These are phyloP conservation scores for Saccharata proteae DNA, from an alignment of 2,329 filamentous ascomycete genomes.

Conservation along the genomic window DNA sequence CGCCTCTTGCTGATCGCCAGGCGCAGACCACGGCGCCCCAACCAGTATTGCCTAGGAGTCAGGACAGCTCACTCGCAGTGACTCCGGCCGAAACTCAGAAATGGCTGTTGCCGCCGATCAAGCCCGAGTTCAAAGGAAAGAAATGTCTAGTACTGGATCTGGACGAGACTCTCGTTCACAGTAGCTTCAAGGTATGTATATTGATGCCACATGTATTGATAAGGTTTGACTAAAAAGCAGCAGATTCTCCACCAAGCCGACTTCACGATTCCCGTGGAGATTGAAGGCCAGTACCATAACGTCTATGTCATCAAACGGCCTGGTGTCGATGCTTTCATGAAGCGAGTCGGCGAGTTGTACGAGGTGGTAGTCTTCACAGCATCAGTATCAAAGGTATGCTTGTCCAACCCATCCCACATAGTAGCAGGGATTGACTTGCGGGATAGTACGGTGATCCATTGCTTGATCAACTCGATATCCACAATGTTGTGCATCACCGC, in stretches of 20 bases:
- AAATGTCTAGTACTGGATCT: conserved; percentile 94
- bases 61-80: conserved; percentile 21
- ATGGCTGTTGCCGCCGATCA: conserved; percentile 70
- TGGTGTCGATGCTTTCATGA: conserved; percentile 99
- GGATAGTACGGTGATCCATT: conserved; percentile 85
- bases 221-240: conserved; percentile 11
- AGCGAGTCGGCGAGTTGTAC: conserved; percentile 91
- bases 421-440: conserved; percentile 8
- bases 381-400: conserved; percentile 81
- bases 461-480: conserved; percentile 91
- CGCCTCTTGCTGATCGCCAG: conserved; percentile 36
- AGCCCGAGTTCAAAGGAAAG: conserved; percentile 67
- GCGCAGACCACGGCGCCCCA: conserved; percentile 27
- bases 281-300: conserved; percentile 97
- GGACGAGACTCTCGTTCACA: conserved; percentile 94
- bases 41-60: conserved; percentile 11
- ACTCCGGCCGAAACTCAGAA: conserved; percentile 45
- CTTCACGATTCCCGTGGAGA: conserved; percentile 97
- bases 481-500: conserved; percentile 89
- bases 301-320: conserved; percentile 99
- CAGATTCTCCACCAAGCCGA: conserved; percentile 96
- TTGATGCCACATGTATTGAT: not conserved
- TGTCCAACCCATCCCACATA: conserved; percentile 5
- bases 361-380: conserved; percentile 98
- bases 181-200: conserved; percentile 79